phyloP scores from a whole-genome alignment of 78 protist species.

The Emiliania huxleyi region DNA sequence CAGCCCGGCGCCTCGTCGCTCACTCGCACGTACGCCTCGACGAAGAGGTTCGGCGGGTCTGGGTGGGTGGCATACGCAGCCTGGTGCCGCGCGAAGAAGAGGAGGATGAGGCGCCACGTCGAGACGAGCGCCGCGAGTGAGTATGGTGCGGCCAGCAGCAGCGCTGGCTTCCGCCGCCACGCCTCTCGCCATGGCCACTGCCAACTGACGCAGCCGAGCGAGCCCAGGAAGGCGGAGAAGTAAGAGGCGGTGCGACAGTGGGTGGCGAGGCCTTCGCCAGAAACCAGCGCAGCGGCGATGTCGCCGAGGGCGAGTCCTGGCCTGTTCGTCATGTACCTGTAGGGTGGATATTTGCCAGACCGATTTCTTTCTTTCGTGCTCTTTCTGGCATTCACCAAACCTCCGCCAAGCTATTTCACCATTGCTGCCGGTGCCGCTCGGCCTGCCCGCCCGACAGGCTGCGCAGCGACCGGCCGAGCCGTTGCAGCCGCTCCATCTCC shows the following conservation, averaged over 20 bases:
- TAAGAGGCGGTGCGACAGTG: neutral
- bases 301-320: neutral
- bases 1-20: neutral
- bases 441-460: no score
- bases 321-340: no score
- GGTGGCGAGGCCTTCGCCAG: neutral
- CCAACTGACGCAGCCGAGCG: neutral
- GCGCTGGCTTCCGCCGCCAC: neutral
- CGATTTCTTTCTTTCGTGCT: no score
- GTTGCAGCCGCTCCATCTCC: neutral
- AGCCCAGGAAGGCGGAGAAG: neutral
- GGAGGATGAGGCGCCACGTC: neutral
- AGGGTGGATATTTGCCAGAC: no score
- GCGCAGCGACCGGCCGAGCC: neutral
- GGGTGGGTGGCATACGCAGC: neutral
- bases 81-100: neutral
- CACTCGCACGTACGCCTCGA: constrained; percentile 4
- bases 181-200: neutral
- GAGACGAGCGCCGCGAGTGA: neutral
- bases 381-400: no score
- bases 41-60: constrained; percentile 13
- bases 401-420: no score
- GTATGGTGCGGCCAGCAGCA: neutral
- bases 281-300: neutral
- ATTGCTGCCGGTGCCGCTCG: no score